Evolutionary conservation across 2,329 filamentous ascomycete species (phyloP).

Genomic region (Trichoderma koningii): DNA sequence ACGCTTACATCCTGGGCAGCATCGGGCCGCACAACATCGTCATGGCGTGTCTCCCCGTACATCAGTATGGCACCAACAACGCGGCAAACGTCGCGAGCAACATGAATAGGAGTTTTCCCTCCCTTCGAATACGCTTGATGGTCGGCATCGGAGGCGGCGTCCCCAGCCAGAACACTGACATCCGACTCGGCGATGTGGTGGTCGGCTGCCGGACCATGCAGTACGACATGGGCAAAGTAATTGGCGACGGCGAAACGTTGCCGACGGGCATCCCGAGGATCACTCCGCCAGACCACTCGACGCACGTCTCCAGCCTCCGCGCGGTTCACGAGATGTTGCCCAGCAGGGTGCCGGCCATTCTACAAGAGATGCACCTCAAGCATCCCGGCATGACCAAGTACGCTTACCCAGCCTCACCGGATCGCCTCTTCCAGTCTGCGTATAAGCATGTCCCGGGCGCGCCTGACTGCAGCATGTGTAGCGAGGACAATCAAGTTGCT

Average conservation of each 20-base stretch:
- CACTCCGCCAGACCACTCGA: not conserved
- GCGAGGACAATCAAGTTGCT: not conserved
- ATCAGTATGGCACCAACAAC: constrained; percentile 35
- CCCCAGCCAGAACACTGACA: constrained; percentile 24
- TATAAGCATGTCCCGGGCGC: constrained; percentile 3
- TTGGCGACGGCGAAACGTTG: not conserved
- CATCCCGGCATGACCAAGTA: not conserved
- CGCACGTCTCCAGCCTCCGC: not conserved
- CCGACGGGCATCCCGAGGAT: not conserved
- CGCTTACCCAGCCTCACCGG: not conserved
- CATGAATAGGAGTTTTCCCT: constrained; percentile 39
- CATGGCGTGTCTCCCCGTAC: not conserved
- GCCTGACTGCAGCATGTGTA: not conserved
- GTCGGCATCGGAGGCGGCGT: constrained; percentile 15
- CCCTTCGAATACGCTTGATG: constrained; percentile 23
- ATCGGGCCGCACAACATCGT: constrained; percentile 33
- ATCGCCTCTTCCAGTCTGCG: not conserved
- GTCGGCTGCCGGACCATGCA: constrained; percentile 27
- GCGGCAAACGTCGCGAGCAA: constrained; percentile 38
- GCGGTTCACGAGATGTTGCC: not conserved
- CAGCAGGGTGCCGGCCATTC: not conserved
- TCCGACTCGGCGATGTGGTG: constrained; percentile 33
- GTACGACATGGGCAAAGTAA: constrained; percentile 27
- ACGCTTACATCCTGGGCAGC: constrained; percentile 34
- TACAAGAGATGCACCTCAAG: not conserved